phyloP scores from a whole-genome alignment of 108 stramenopile genomes.

The Skeletonema costatum region DNA sequence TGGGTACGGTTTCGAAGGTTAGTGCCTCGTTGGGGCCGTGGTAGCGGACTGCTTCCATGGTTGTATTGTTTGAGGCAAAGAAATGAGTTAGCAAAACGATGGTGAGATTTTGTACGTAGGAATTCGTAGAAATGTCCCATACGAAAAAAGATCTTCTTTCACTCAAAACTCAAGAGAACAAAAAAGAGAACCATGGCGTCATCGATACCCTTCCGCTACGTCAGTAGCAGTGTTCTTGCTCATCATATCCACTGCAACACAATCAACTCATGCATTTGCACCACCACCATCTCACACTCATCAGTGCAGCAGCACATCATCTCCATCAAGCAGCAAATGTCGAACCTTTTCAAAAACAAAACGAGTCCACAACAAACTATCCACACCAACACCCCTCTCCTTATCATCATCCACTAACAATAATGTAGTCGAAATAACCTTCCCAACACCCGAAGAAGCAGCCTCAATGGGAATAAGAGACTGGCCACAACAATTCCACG shows the following conservation, averaged over 20 bases:
- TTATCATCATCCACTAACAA: not conserved
- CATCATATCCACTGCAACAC: not conserved
- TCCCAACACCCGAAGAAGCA: constrained; percentile 56
- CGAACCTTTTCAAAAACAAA: not conserved
- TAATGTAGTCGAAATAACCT: constrained; percentile 28
- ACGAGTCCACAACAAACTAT: not conserved
- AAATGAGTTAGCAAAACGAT: not conserved
- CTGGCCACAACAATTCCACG: constrained; percentile 64
- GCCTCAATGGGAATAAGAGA: constrained; percentile 60
- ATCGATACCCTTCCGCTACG: not conserved
- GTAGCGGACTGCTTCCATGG: constrained; percentile 19
- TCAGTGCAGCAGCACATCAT: no score
- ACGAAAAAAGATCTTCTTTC: no score
- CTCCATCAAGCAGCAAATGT: no score
- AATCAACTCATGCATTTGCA: not conserved
- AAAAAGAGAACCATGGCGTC: not conserved
- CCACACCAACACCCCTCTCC: not conserved
- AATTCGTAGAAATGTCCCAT: no score
- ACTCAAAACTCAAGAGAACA: no score
- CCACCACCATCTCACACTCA: not conserved
- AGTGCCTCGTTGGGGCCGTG: constrained; percentile 6
- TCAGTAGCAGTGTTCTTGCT: not conserved
- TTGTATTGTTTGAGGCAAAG: not conserved
- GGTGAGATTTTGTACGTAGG: no score
- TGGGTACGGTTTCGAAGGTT: constrained; percentile 9